phyloP scores from a whole-genome alignment of 2,329 filamentous ascomycete genomes.

The Cadophora sp. region DNA sequence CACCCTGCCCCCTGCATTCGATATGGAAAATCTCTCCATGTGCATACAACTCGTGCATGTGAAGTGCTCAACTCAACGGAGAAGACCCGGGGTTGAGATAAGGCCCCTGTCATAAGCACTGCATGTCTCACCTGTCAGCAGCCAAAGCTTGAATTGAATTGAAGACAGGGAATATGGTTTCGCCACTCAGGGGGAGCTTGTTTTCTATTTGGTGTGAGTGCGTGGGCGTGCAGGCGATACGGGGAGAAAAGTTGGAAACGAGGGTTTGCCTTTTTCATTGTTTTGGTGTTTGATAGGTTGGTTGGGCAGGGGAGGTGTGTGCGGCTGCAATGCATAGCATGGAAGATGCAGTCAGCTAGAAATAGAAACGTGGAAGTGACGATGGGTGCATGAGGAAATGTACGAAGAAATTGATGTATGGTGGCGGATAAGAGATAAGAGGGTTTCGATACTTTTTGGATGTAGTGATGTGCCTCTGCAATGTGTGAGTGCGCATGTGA shows the following conservation, averaged over 20 bases:
- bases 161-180: not conserved
- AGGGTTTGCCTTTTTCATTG: not conserved
- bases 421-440: slow-evolving; percentile 4
- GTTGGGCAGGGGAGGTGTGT: not conserved
- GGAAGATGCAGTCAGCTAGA: slow-evolving; percentile 1
- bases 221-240: not conserved
- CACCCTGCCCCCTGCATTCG: not conserved
- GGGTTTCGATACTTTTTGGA: not conserved
- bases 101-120: not conserved
- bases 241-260: slow-evolving; percentile 1
- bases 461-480: not conserved
- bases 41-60: not conserved
- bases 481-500: not conserved
- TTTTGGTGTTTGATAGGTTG: not conserved
- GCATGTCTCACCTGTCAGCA: not conserved
- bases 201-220: not conserved
- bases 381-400: not conserved
- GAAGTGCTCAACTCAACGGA: not conserved
- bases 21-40: not conserved
- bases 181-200: not conserved
- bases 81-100: slow-evolving; percentile 3
- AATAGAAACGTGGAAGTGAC: slow-evolving; percentile 1
- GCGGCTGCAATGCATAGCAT: not conserved
- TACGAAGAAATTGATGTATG: too few relatives aligned
- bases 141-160: slow-evolving; percentile 8